Evolutionary conservation across 2,329 filamentous ascomycete species (phyloP).

Genomic region (Chaetomium olivaceum): DNA sequence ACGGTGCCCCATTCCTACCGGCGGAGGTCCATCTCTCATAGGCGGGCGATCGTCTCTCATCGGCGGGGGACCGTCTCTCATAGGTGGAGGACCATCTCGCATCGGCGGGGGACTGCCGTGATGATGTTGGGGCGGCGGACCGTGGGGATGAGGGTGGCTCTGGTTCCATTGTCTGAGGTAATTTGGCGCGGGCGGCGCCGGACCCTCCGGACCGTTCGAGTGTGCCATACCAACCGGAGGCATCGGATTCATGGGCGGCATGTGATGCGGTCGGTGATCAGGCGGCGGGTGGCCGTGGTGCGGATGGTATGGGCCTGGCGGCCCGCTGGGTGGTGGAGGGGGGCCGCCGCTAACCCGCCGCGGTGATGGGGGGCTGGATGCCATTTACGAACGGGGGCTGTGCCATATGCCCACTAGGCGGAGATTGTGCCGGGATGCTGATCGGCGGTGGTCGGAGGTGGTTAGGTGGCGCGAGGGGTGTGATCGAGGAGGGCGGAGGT

Average conservation of each 20-base stretch:
- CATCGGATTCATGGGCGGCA: conserved; percentile 24
- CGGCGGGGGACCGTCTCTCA: neutral
- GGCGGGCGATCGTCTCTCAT: conserved; percentile 37
- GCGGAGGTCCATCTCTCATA: conserved; percentile 27
- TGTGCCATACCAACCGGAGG: conserved; percentile 22
- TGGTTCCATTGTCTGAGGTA: conserved; percentile 29
- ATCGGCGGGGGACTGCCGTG: conserved; percentile 48
- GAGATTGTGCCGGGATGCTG: conserved; percentile 37
- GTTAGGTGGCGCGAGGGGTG: conserved; percentile 36
- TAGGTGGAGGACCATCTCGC: neutral
- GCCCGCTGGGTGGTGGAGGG: conserved; percentile 43
- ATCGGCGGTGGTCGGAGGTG: conserved; percentile 49
- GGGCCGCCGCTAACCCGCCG: conserved; percentile 48
- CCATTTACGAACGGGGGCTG: conserved; percentile 47
- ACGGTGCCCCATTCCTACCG: neutral
- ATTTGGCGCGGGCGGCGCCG: conserved; percentile 16
- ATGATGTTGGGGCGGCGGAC: conserved; percentile 28
- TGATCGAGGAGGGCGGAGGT: conserved; percentile 32
- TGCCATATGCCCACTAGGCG: conserved; percentile 46
- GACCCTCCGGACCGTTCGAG: conserved; percentile 11
- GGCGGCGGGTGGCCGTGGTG: conserved; percentile 41
- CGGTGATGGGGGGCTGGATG: conserved; percentile 51
- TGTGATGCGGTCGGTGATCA: conserved; percentile 22
- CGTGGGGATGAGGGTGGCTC: conserved; percentile 8
- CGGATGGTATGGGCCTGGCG: conserved; percentile 42